These are phyloP conservation scores for Pythium phragmitis DNA, from an alignment of 352 stramenopile species.

Conservation along the genomic window DNA sequence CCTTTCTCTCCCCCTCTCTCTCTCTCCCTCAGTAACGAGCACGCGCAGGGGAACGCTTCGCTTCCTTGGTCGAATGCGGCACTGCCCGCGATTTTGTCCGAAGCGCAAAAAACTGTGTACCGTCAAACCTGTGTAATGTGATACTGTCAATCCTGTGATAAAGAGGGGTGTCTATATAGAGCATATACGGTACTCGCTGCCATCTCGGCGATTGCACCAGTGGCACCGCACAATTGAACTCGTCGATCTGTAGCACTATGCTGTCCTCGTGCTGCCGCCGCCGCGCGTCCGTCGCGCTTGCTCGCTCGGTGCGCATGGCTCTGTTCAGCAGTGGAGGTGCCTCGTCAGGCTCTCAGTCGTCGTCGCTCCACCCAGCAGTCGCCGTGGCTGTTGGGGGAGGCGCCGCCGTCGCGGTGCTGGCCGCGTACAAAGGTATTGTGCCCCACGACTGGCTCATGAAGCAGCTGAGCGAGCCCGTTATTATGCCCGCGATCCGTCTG, in stretches of 20 bases:
- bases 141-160: neutral
- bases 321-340: constrained; percentile 25
- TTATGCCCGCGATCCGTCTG: constrained; percentile 76
- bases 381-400: constrained; percentile 34
- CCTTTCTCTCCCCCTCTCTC: neutral
- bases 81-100: neutral
- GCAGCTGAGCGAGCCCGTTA: constrained; percentile 63
- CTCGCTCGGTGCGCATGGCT: constrained; percentile 5
- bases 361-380: constrained; percentile 25
- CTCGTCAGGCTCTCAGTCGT: constrained; percentile 7
- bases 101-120: neutral
- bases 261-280: constrained; percentile 13
- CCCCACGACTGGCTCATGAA: constrained; percentile 76
- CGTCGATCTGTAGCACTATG: constrained; percentile 11
- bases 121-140: neutral
- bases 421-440: constrained; percentile 63
- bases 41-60: neutral
- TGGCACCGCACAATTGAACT: constrained; percentile 24
- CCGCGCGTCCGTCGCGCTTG: constrained; percentile 7
- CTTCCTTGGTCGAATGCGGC: neutral
- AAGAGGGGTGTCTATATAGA: neutral
- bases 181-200: neutral
- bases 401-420: constrained; percentile 51
- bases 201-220: neutral
- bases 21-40: neutral